Conservation (phyloP, 2,329 filamentous ascomycete genomes). For the Fusarium redolens region DNA sequence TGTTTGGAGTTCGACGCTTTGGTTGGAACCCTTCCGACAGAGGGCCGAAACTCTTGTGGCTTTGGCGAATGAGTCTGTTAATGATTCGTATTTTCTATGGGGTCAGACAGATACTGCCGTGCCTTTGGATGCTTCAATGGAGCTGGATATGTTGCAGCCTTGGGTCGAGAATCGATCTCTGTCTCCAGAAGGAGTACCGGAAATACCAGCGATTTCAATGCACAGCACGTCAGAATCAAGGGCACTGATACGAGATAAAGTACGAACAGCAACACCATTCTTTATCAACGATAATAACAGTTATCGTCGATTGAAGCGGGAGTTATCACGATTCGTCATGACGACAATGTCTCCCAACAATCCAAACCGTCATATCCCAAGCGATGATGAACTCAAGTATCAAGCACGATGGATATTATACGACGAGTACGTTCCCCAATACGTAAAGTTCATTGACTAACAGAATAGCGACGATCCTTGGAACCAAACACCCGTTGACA, state of each 20-base stretch:
- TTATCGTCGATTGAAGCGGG: slow-evolving; percentile 24
- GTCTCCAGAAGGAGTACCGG: slow-evolving; percentile 9
- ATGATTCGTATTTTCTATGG: slow-evolving; percentile 18
- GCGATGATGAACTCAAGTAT: slow-evolving; percentile 32
- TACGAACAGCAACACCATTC: slow-evolving; percentile 30
- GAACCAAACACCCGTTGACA: slow-evolving; percentile 41
- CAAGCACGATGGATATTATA: slow-evolving; percentile 37
- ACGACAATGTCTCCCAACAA: slow-evolving; percentile 37
- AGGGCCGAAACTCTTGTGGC: slow-evolving; percentile 4
- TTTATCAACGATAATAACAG: slow-evolving; percentile 39
- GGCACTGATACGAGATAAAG: slow-evolving; percentile 14
- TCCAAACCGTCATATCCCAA: slow-evolving; percentile 32
- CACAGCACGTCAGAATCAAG: slow-evolving; percentile 4
- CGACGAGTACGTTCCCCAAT: slow-evolving; percentile 20
- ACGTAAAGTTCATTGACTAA: neutral
- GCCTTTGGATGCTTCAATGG: slow-evolving; percentile 9
- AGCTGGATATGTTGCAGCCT: slow-evolving; percentile 17
- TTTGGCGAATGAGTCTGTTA: neutral
- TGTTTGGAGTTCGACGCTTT: slow-evolving; percentile 28
- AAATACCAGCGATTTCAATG: slow-evolving; percentile 9
- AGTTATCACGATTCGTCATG: slow-evolving; percentile 32
- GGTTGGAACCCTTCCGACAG: slow-evolving; percentile 25
- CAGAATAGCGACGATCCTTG: slow-evolving; percentile 32
- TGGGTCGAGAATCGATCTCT: slow-evolving; percentile 31
- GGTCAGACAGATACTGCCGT: slow-evolving; percentile 2